Evolutionary conservation across 2,329 filamentous ascomycete genomes (phyloP), one percentile per base, ranked within the genome.

Genomic region (Trichoderma sp.): DNA sequence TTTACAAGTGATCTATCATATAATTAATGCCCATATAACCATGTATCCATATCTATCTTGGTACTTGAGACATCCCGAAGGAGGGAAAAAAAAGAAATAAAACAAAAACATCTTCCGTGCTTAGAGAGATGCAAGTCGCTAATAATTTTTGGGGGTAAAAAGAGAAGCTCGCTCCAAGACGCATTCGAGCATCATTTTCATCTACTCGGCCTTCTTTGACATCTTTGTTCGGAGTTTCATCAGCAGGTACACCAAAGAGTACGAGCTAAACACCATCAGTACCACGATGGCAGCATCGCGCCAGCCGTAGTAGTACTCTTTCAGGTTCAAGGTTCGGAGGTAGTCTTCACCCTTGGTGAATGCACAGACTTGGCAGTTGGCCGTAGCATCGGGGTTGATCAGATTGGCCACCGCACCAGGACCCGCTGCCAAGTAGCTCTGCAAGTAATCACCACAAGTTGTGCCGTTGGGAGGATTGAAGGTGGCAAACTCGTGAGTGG

Each of bases 241-340:
- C 68, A 86, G 76, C 2, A 75, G 71, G 71, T 82, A 85, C 7
- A 86, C 84, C 64, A 85, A 58, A 0, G 77, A 78, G 68, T 91
- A 91, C 1, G 84, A 86, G 70, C 84, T 86, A 51, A 88, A 72
- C 1, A 82, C 86, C 74, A 91, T 90, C 6, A 88, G 80, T 1
- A 86, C 86, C 3, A 87, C 84, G 62, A 92, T 89, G 0, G 77
- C 91, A 0, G 88, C 88, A 79, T 93, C 85, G 63, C 91, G 84
- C 91, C 91, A 93, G 0, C 89, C 90, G 74, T 89, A 89, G 73
- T 84, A 88, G 74, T 91, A 88, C 4, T 88, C 84, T 1, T 83
- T 82, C 8, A 93, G 75, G 76, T 92, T 91, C 14, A 93, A 74
- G 0, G 84, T 88, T 2, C 79, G 75, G 3, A 93, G 78, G 74